Evolutionary conservation across 768 basidiomycete genomes (phyloP), one percentile per base, ranked within the genome.

Genomic region (Lactarius pseudohatsudake): DNA sequence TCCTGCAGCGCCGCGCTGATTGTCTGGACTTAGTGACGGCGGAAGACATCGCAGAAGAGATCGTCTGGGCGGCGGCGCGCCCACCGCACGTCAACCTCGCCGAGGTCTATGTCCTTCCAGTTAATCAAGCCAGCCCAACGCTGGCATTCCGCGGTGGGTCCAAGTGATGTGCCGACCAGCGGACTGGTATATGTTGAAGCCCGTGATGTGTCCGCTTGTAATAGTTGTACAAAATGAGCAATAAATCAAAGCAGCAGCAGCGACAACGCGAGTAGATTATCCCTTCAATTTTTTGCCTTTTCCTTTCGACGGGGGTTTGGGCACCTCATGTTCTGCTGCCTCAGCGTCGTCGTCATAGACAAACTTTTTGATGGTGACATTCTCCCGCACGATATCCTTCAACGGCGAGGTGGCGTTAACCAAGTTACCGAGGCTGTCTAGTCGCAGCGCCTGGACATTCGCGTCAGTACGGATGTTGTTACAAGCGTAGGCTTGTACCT

Each of bases 41-140:
- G 8, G 83, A 89, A 66, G 95, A 98, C 74, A 90, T 98, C 56
- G 97, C 97, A 1, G 97, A 99, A 75, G 95, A 98, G 77, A 96
- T 99, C 73, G 94, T 96, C 22, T 99, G 96, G 96, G 88, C 88
- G 16, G 96, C 97, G 22, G 83, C 91, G 13, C 88, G 96, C 50
- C 96, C 96, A 13, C 82, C 91, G 47, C 96, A 96, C 73, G 92
- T 98, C 55, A 95, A 98, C 74, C 83, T 98, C 53, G 94, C 92
- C 0, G 90, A 94, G 73, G 77, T 91, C 13, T 84, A 86, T 64
- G 82, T 93, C 55, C 84, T 92, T 71, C 91, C 91, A 2, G 87
- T 88, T 36, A 91, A 91, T 74, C 91, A 93, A 78, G 91, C 91
- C 40, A 81, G 83, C 67, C 84, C 88, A 30, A 86, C 82, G 28